Base-by-base conservation (phyloP, 768 basidiomycete species). In the Kwoniella mangroviensis region DNA sequence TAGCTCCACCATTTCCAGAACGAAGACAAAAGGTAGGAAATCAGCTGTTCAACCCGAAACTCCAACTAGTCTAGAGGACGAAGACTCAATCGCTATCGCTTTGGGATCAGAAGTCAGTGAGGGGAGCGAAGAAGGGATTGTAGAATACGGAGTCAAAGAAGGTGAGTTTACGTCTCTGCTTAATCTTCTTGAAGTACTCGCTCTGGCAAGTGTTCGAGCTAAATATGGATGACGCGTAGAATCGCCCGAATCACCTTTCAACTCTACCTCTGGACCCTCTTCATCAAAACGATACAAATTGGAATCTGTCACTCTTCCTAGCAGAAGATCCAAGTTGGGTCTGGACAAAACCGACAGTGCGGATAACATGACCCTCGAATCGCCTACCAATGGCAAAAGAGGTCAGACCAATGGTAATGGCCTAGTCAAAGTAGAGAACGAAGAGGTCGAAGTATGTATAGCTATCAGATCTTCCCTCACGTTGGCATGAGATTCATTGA, bases 321-420 rank as follows among this genome's bases (percentile, higher is more conserved):
- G 63, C 17, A 61, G 77, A 61, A 57, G 79, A 28, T 80, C 79
- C 10, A 75, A 73, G 61, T 63, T 80, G 17, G 73, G 72, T 4
- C 21, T 61, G 42, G 79, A 77, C 19, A 75, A 76, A 55, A 80
- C 79, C 0, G 70, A 63, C 3, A 78, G 77, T 53, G 64, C 69
- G 2, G 79, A 80, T 55, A 80, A 80, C 52, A 43, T 78, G 41
- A 80, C 79, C 6, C 73, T 80, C 12, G 75, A 71, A 12, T 76
- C 75, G 3, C 63, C 28, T 26, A 21, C 68, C 0, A 42, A 51
- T 19, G 73, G 69, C 61, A 67, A 63, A 28, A 41, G 57, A 7
- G 45, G 43, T n/a, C 51, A 55, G 7, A 49, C 45, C 10, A 68
- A 67, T 45, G 61, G 61, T 6, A 68, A 67, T 45, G 61, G 61